Base-by-base conservation (phyloP, 345 rosid genomes). In the Clarkia xantiana region DNA sequence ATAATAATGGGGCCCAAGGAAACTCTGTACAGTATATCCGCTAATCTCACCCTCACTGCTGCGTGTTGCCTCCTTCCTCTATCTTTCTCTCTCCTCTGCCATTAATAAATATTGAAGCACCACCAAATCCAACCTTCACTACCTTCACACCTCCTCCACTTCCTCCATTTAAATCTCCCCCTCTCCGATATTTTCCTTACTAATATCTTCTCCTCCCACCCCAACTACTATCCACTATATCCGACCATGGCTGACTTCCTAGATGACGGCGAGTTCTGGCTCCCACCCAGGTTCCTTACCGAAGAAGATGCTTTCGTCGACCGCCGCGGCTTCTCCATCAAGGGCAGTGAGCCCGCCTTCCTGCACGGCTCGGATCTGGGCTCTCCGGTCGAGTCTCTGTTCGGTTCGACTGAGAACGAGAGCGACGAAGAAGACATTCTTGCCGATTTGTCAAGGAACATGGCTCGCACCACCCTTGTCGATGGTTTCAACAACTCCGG, bases 251-350 rank as follows among this genome's bases (percentile, higher is more conserved):
- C 79, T 6, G 73, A 76, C 34, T 61, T 63, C 44, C 36, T 82
- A 0, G 66, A 79, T 54, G 81, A 81, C 60, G 88, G 77, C 3
- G 86, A 76, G 78, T 79, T 74, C 55, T 75, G 78, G 78, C 78
- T 90, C 42, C 97, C 91, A 2, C 64, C 88, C 0, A 66, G 74
- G 77, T 83, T 90, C 55, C 80, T 86, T 1, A 59, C 74, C 1
- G 96, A 81, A 64, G 82, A 83, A 9, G 86, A 76, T 49, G 25
- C 66, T 9, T 61, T 68, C 25, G 7, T 51, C 5, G 42, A 18
- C 53, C 11, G 70, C 60, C 0, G 14, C 46, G 10, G 71, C 36
- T 78, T 78, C 9, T 63, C 60, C 36, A 29, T 7, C 36, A 29
- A 29, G 36, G 36, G 36, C 8, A 11, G 80, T 71, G 40, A 71